These are phyloP conservation scores for Cryomyces minteri DNA, from an alignment of 495 filamentous ascomycete species.

Conservation along the genomic window DNA sequence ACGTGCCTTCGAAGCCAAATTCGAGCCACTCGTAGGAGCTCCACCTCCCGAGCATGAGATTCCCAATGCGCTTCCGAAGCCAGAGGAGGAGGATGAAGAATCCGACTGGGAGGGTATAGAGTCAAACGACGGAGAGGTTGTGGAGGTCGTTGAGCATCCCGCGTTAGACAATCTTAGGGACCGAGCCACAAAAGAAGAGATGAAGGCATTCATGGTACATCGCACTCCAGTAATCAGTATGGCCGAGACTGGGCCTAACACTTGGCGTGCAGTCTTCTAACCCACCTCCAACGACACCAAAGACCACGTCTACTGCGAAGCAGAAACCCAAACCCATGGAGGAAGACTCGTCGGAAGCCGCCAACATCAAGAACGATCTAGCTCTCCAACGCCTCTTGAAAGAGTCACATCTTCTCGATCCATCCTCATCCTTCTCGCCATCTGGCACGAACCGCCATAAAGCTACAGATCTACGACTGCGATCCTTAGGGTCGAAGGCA, in stretches of 20 bases:
- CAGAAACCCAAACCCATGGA: constrained; percentile 15
- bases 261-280: constrained; percentile 28
- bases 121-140: constrained; percentile 23
- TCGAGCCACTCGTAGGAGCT: constrained; percentile 38
- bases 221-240: not conserved
- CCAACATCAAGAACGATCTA: constrained; percentile 76
- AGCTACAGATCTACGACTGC: constrained; percentile 66
- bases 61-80: constrained; percentile 5
- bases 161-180: constrained; percentile 15
- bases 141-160: constrained; percentile 49
- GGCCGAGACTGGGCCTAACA: not conserved
- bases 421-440: constrained; percentile 30
- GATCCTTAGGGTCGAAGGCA: constrained; percentile 57
- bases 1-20: constrained; percentile 74
- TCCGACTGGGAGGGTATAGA: constrained; percentile 54
- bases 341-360: constrained; percentile 32
- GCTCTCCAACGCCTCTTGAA: constrained; percentile 73
- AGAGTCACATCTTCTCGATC: constrained; percentile 82
- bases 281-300: constrained; percentile 22
- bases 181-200: constrained; percentile 37
- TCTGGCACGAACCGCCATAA: constrained; percentile 50
- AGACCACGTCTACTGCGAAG: not conserved
- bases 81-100: constrained; percentile 18
- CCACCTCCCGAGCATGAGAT: no score
- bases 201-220: constrained; percentile 62